Evolutionary conservation across 805 yeast species (phyloP), one percentile per base, ranked within the genome.

Genomic region (Blastobotrys muscicola): DNA sequence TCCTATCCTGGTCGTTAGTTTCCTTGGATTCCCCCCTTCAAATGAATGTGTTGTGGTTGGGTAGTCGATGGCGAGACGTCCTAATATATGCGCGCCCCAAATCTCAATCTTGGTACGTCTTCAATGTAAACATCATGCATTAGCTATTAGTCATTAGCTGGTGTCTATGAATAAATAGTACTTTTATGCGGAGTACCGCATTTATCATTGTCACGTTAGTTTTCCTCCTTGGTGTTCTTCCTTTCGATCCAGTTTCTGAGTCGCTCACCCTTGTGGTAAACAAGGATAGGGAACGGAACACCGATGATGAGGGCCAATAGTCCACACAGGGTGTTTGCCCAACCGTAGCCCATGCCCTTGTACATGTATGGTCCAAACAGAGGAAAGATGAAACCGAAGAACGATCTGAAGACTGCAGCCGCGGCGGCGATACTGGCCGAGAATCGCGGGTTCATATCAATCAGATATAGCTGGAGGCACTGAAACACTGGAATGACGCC

Each of bases 401-500:
- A 58, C 3, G 85, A 77, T 53, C 92, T 67, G 53, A 78, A 72
- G 48, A 81, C 72, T 0, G 85, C 76, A 3, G 82, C 82, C 0
- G 85, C 82, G 0, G 82, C 82, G 29, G 77, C 70, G 0, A 82
- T 72, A n/a, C 81, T 72, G 0, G 87, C 87, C 0, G 86, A 75
- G 51, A 72, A 78, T 43, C 74, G 65, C 29, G 82, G 76, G 55
- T 79, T 81, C 69, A 80, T 75, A 50, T 82, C 87, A 39, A 83
- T 80, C 50, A 83, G 64, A 53, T 83, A 83, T 50, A 74, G 72
- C 51, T 79, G 80, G 46, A 77, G 71, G n/a, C 78, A 68, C 51
- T 77, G 83, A 62, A 82, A 82, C n/a, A 78, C 77, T 3, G 78
- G 74, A 45, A 78, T 71, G 34, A 79, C 59, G 1, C 77, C 76